A percentile compares a stretch with the other conserved stretches of the same genome.
phyloP scores from a whole-genome alignment of 352 stramenopile genomes.

The Globisporangium emineosum region DNA sequence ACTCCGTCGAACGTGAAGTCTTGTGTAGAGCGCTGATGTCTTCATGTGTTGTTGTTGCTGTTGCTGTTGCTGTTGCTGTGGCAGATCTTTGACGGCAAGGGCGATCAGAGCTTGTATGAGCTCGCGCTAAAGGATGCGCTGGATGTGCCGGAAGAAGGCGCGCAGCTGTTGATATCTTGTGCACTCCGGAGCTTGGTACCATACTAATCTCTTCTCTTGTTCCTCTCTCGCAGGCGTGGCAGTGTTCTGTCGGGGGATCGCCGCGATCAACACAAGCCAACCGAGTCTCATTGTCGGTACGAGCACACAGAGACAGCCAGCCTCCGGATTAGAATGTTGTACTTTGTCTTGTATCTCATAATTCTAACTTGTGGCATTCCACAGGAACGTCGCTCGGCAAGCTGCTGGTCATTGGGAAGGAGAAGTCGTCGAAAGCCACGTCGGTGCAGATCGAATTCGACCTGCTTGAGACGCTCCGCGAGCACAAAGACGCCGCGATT shows the following conservation, averaged over 20 bases:
- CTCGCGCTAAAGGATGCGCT: slow-evolving; percentile 54
- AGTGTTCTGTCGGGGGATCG: slow-evolving; percentile 65
- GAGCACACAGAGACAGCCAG: neutral
- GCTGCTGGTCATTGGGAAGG: slow-evolving; percentile 54
- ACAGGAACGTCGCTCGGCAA: slow-evolving; percentile 57
- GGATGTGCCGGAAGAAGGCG: slow-evolving; percentile 44
- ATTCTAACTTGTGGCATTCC: neutral
- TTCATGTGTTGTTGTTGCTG: neutral
- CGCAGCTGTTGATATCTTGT: neutral
- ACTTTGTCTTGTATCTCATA: neutral
- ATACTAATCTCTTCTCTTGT: too few relatives aligned
- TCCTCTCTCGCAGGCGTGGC: slow-evolving; percentile 29
- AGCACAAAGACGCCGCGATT: slow-evolving; percentile 52
- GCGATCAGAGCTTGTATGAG: slow-evolving; percentile 52
- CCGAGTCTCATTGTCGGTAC: slow-evolving; percentile 48
- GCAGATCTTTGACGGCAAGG: slow-evolving; percentile 62
- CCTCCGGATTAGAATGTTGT: neutral
- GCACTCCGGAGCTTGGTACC: neutral
- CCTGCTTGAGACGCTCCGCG: slow-evolving; percentile 50
- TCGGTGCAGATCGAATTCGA: slow-evolving; percentile 46
- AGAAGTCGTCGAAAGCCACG: slow-evolving; percentile 44
- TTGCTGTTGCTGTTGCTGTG: neutral
- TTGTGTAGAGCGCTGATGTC: neutral
- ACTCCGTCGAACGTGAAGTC: neutral
- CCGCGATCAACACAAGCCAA: slow-evolving; percentile 44